Percentiles rank a stretch among this genome's conserved stretches.
Conservation (phyloP, 805 yeast genomes). For the Grigorovia yakushimaensis region DNA sequence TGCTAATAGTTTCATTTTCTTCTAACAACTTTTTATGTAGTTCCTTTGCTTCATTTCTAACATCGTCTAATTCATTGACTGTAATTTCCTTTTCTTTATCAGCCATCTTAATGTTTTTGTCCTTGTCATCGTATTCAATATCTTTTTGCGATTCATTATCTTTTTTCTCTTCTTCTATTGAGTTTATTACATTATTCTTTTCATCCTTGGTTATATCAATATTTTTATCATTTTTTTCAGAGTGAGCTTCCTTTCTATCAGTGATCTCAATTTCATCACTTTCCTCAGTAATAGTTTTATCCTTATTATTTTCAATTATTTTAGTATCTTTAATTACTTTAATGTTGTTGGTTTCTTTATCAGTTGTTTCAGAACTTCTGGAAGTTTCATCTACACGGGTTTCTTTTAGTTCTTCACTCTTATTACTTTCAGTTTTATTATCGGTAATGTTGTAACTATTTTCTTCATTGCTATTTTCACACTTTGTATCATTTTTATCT, state of each 20-base stretch:
- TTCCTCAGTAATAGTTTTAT: not conserved
- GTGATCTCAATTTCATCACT: not conserved
- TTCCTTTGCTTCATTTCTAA: too few relatives aligned
- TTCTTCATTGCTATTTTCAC: too few relatives aligned
- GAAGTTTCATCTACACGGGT: too few relatives aligned
- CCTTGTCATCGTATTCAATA: slow-evolving; percentile 4
- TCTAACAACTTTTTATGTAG: not conserved
- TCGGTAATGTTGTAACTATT: too few relatives aligned
- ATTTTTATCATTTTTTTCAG: not conserved
- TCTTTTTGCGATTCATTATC: too few relatives aligned
- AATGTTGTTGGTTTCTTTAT: too few relatives aligned
- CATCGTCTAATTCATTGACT: too few relatives aligned
- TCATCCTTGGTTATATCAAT: too few relatives aligned
- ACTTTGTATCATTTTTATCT: not conserved
- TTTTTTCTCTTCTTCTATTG: too few relatives aligned
- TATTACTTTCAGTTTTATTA: not conserved
- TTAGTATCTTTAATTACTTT: too few relatives aligned
- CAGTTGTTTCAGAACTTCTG: too few relatives aligned
- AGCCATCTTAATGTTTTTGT: slow-evolving; percentile 5
- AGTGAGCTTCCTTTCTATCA: not conserved
- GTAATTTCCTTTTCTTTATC: slow-evolving; percentile 1
- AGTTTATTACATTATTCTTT: too few relatives aligned
- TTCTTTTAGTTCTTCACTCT: not conserved
- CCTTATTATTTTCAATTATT: not conserved
- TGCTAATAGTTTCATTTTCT: slow-evolving; percentile 27